phyloP scores from a whole-genome alignment of 495 filamentous ascomycete genomes.

The Neurospora cerealis region DNA sequence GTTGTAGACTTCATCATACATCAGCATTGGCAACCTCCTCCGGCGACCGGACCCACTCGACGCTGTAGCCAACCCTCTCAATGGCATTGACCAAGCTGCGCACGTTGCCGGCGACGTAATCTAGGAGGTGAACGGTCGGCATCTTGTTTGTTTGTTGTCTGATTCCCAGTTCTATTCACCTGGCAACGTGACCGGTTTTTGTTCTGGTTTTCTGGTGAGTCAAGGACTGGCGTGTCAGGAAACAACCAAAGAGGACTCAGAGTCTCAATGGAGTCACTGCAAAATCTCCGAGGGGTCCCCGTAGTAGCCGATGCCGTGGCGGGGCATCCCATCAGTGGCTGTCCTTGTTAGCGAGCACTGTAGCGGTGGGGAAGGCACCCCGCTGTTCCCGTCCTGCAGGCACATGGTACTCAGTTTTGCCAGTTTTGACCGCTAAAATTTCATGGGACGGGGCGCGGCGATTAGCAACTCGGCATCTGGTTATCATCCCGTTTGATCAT shows the following conservation, averaged over 20 bases:
- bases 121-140: slow-evolving; percentile 86
- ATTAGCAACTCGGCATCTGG: not conserved
- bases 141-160: slow-evolving; percentile 35
- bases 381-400: not conserved
- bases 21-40: slow-evolving; percentile 76
- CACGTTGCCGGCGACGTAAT: slow-evolving; percentile 74
- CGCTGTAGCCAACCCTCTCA: slow-evolving; percentile 82
- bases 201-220: slow-evolving; percentile 6
- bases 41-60: slow-evolving; percentile 84
- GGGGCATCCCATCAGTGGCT: slow-evolving; percentile 7
- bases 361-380: not conserved
- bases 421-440: slow-evolving; percentile 17
- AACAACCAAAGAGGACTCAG: not conserved
- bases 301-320: slow-evolving; percentile 2
- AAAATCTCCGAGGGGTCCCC: not conserved
- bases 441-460: not conserved
- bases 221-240: slow-evolving; percentile 3
- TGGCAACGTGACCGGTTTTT: not conserved
- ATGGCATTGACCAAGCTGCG: slow-evolving; percentile 94
- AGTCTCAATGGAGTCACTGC: slow-evolving; percentile 4
- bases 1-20: slow-evolving; percentile 35
- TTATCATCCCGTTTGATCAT: not conserved
- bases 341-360: slow-evolving; percentile 1
- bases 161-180: not conserved
- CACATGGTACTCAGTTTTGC: slow-evolving; percentile 8